Conservation (phyloP, 768 basidiomycete species). For the Auricularia sp. region DNA sequence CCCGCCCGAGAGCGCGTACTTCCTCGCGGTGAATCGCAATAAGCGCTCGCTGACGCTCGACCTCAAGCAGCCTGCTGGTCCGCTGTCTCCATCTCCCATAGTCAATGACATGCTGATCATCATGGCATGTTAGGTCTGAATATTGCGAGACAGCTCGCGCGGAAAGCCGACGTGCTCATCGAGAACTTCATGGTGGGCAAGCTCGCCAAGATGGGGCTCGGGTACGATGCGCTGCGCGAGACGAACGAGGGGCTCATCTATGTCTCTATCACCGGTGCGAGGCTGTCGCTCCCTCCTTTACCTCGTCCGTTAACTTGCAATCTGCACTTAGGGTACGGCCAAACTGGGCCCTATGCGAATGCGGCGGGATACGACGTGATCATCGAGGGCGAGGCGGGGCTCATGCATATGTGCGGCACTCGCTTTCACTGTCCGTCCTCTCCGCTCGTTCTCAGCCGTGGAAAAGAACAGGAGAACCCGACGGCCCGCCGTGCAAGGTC, state of each 20-base stretch:
- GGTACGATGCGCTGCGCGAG: constrained; percentile 69
- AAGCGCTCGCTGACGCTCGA: constrained; percentile 86
- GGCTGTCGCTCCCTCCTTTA: not conserved
- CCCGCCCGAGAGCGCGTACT: constrained; percentile 89
- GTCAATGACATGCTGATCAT: not conserved
- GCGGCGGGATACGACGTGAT: constrained; percentile 84
- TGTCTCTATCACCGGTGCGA: constrained; percentile 73
- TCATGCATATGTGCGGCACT: constrained; percentile 78
- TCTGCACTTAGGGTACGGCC: constrained; percentile 52
- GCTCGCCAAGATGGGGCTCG: constrained; percentile 73
- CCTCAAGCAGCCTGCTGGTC: constrained; percentile 42
- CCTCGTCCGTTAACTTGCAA: constrained; percentile 18
- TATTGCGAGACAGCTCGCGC: constrained; percentile 61
- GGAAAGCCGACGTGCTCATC: constrained; percentile 72
- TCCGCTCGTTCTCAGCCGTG: constrained; percentile 8
- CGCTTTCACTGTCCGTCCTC: constrained; percentile 7
- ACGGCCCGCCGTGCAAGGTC: constrained; percentile 84
- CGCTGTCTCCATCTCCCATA: no score
- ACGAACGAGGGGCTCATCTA: constrained; percentile 80
- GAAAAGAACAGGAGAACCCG: constrained; percentile 74
- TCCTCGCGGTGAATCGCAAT: constrained; percentile 79
- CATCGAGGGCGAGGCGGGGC: constrained; percentile 85
- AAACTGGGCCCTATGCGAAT: constrained; percentile 79
- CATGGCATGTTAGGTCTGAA: constrained; percentile 53
- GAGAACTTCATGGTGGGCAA: constrained; percentile 87